phyloP scores from a whole-genome alignment of 345 rosid genomes.

The Trapa incisa region DNA sequence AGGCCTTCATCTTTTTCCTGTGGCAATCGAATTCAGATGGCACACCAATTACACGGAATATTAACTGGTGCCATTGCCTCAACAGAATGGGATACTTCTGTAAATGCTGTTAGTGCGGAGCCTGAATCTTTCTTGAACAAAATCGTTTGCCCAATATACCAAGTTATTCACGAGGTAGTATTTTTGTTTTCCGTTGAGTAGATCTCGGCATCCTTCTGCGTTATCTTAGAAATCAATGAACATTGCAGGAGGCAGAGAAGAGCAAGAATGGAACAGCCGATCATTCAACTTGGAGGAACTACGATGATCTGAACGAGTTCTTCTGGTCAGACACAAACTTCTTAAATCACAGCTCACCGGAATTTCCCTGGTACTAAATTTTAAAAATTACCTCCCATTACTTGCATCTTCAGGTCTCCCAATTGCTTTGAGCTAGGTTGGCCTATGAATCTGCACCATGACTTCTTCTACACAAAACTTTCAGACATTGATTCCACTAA shows the following conservation, averaged over 20 bases:
- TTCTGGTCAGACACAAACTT: slow-evolving; percentile 48
- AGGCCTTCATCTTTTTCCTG: not conserved
- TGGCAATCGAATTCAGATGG: slow-evolving; percentile 42
- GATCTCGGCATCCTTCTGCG: slow-evolving; percentile 6
- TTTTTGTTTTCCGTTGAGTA: slow-evolving; percentile 3
- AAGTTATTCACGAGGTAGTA: slow-evolving; percentile 47
- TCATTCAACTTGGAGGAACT: slow-evolving; percentile 92
- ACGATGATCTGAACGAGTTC: slow-evolving; percentile 89
- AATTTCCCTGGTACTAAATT: not conserved
- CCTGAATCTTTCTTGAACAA: slow-evolving; percentile 60
- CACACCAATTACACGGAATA: slow-evolving; percentile 69
- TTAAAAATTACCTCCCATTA: not conserved
- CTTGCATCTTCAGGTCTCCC: slow-evolving; percentile 47
- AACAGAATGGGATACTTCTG: slow-evolving; percentile 45
- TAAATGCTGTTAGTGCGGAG: slow-evolving; percentile 56
- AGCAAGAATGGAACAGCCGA: slow-evolving; percentile 72
- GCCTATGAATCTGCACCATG: slow-evolving; percentile 70
- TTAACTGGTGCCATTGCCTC: slow-evolving; percentile 40
- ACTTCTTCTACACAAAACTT: slow-evolving; percentile 40
- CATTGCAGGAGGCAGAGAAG: slow-evolving; percentile 70
- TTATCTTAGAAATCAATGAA: slow-evolving; percentile 8
- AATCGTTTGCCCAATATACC: slow-evolving; percentile 73
- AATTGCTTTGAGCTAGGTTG: slow-evolving; percentile 82
- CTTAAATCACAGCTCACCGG: not conserved
- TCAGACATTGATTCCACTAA: slow-evolving; percentile 18